Base-by-base conservation (phyloP, 768 basidiomycete genomes). In the Mrakia hoshinonis region DNA sequence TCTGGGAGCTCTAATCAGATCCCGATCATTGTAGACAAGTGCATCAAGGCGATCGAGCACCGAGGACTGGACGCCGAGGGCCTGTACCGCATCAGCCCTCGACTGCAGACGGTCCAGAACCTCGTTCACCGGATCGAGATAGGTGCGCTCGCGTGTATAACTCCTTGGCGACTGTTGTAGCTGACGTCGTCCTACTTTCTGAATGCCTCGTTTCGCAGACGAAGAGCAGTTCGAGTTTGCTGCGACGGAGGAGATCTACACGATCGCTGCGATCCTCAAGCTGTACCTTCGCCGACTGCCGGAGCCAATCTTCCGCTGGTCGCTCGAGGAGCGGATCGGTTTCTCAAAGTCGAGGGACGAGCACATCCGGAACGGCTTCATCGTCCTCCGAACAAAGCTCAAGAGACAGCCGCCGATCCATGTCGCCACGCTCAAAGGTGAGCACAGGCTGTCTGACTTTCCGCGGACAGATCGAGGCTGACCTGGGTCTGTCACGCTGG, bases 211-310 rank as follows among this genome's bases (percentile, higher is more conserved):
- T 38, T 4, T 18, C 4, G 11, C 34, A 61, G 58, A 73, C 60
- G 72, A 73, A 29, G 72, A 60, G 24, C 29, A 62, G 15, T 73
- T 73, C 46, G 54, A 73, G 29, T 73, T 73, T 29, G 54, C 66
- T 6, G 46, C 34, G 36, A 39, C 60, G 13, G 72, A 73, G 43
- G 72, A 73, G 67, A 67, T 67, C 38, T 67, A 67, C 51, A 73
- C 72, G 4, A 55, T 73, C 46, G 72, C 72, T 31, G 67, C 72
- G 18, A 73, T 73, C 72, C 67, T 73, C 67, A 73, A 73, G 49
- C 72, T 73, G 39, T 73, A 73, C 52, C 67, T 73, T 31, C 66
- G 72, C 10, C 72, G 62, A 7, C 67, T 73, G 4, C 72, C 72
- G n/a, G 72, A 73, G 29, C 72, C 72, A 4, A 26, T 68, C 18